Base-by-base conservation (phyloP, 2,329 filamentous ascomycete genomes). In the Fusarium siculi region DNA sequence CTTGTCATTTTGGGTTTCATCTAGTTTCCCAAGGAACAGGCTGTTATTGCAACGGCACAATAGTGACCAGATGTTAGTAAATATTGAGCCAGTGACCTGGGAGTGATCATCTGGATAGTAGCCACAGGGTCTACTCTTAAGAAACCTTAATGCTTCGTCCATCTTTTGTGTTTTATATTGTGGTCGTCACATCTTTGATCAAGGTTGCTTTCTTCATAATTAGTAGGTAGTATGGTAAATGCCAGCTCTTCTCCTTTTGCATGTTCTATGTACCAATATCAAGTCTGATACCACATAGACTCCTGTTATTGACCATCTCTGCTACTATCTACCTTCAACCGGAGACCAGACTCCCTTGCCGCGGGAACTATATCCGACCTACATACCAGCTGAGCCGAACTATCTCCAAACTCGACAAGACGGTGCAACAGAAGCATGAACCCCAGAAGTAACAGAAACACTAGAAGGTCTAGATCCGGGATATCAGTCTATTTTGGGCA, bases 361-460 rank as follows among this genome's bases (percentile, higher is more conserved):
- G 42, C 66, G 69, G 69, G 58, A 73, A 67, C 58, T 43, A 56
- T 66, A 67, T 58, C 66, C 61, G 58, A 73, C n/a, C 32, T 59
- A 49, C 61, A 54, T 43, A 66, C 57, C 59, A 61, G 53, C 39
- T 44, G 42, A 39, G 50, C 52, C 32, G 46, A 36, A 32, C 39
- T 37, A 49, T 63, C 23, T 18, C 43, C 42, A 62, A 56, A 59
- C 42, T 64, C 36, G 37, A 66, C 6, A 54, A 54, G 50, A 5
- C 14, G 25, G 5, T 14, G 25, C 50, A 54, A 54, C n/a, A 18
- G 50, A 54, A 54, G 34, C 28, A 44, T 40, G 30, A 47, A 37
- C 49, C 43, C 44, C 44, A 52, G 53, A 39, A 25, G 37, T 47
- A 36, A 37, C 37, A 66, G 61, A 46, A 49, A 5, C 40, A 6